A percentile compares a stretch with the other conserved stretches of the same genome.
phyloP scores from a whole-genome alignment of 1,139 yeast genomes.

The Kurtzmaniella quercitrusa region DNA sequence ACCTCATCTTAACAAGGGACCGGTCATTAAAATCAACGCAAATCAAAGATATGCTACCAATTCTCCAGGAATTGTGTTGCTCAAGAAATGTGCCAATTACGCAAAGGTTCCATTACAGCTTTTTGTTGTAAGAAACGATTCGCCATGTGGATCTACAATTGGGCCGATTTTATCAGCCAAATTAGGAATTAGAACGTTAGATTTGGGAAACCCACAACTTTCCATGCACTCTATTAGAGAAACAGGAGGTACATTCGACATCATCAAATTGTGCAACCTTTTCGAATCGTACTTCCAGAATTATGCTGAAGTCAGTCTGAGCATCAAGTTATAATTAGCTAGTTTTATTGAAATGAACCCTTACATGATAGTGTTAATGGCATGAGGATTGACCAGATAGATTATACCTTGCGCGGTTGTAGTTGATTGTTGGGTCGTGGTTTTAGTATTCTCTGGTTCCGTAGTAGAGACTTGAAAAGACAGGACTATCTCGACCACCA shows the following conservation, averaged over 20 bases:
- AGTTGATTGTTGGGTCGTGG: not conserved
- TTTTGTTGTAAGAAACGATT: slow-evolving; percentile 87
- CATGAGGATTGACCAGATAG: not conserved
- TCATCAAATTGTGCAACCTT: slow-evolving; percentile 56
- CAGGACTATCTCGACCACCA: not conserved
- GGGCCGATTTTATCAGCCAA: slow-evolving; percentile 92
- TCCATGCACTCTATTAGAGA: slow-evolving; percentile 96
- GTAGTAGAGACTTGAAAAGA: not conserved
- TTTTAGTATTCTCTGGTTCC: not conserved
- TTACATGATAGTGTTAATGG: not conserved
- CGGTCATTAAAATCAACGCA: slow-evolving; percentile 90
- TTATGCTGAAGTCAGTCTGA: slow-evolving; percentile 25
- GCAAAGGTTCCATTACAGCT: slow-evolving; percentile 70
- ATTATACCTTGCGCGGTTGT: not conserved
- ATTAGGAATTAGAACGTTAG: slow-evolving; percentile 84
- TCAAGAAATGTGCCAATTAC: slow-evolving; percentile 66
- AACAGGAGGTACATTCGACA: slow-evolving; percentile 81
- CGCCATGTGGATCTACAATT: slow-evolving; percentile 95
- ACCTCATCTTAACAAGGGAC: slow-evolving; percentile 83
- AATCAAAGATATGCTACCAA: slow-evolving; percentile 95
- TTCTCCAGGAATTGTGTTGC: slow-evolving; percentile 78
- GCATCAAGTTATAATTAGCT: slow-evolving; percentile 18
- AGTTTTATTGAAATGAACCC: not conserved
- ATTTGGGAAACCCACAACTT: slow-evolving; percentile 89
- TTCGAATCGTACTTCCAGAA: slow-evolving; percentile 58